These are phyloP conservation scores for Dioszegia aurantiaca DNA, from an alignment of 768 basidiomycete species.

Conservation along the genomic window DNA sequence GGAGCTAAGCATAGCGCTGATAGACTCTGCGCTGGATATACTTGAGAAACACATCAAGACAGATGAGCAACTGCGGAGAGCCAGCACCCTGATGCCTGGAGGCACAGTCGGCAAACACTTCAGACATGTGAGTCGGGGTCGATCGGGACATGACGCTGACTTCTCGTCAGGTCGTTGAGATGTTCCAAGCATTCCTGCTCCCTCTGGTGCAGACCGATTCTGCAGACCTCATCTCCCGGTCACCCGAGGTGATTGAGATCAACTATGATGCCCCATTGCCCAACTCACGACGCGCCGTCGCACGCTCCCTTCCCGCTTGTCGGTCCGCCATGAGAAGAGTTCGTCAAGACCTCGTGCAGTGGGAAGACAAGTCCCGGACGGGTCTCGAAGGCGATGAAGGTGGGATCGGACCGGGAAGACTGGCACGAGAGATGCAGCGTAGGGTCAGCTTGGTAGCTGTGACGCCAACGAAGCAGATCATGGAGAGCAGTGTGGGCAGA, in stretches of 20 bases:
- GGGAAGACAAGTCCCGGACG: constrained; percentile 11
- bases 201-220: constrained; percentile 23
- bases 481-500: constrained; percentile 36
- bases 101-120: constrained; percentile 46
- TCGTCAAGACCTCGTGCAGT: constrained; percentile 22
- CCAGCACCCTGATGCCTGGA: constrained; percentile 40
- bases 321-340: constrained; percentile 20
- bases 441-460: constrained; percentile 37
- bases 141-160: neutral
- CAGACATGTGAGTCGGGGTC: constrained; percentile 34
- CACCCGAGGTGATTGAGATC: constrained; percentile 19
- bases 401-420: constrained; percentile 8
- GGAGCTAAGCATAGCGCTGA: constrained; percentile 31
- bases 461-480: constrained; percentile 40
- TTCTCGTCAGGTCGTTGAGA: constrained; percentile 37
- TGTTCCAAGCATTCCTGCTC: constrained; percentile 34
- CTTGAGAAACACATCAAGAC: constrained; percentile 22
- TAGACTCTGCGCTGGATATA: constrained; percentile 39
- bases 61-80: constrained; percentile 30
- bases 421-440: constrained; percentile 28
- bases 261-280: constrained; percentile 42
- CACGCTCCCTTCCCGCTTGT: constrained; percentile 30
- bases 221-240: neutral
- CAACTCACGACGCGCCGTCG: constrained; percentile 19
- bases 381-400: constrained; percentile 2